A percentile compares a stretch with the other conserved stretches of the same genome.
These are phyloP conservation scores for Lactarius indigo DNA, from an alignment of 768 basidiomycete genomes.

Conservation along the genomic window DNA sequence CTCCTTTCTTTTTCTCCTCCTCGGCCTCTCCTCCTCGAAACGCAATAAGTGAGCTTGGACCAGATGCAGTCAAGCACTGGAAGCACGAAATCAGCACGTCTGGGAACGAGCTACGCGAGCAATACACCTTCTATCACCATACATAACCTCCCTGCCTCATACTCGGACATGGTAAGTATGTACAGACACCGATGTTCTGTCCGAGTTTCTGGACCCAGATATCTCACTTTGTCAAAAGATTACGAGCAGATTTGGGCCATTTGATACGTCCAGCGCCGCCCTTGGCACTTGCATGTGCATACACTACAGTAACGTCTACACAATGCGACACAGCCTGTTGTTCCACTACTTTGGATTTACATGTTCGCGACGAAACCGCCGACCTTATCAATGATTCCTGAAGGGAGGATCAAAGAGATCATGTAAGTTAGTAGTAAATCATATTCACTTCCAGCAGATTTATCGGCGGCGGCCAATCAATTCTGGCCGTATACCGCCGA, in stretches of 20 bases:
- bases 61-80: too few species aligned
- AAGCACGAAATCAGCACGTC: neutral
- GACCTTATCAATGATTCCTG: conserved; percentile 6
- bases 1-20: neutral
- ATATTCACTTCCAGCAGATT: neutral
- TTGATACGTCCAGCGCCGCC: neutral
- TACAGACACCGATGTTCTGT: neutral
- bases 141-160: neutral
- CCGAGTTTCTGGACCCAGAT: neutral
- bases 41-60: neutral
- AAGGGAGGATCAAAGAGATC: neutral
- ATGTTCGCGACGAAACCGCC: neutral
- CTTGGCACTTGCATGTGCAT: neutral
- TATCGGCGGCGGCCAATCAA: conserved; percentile 10
- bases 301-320: neutral
- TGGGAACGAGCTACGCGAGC: neutral
- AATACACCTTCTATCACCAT: neutral
- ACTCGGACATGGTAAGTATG: neutral
- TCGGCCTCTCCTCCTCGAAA: neutral
- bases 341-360: neutral
- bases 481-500: neutral
- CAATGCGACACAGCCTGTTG: neutral
- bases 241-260: neutral
- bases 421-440: neutral
- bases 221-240: neutral